Conservation (phyloP, 1,284 basidiomycete genomes). For the Pholiota adiposa region DNA sequence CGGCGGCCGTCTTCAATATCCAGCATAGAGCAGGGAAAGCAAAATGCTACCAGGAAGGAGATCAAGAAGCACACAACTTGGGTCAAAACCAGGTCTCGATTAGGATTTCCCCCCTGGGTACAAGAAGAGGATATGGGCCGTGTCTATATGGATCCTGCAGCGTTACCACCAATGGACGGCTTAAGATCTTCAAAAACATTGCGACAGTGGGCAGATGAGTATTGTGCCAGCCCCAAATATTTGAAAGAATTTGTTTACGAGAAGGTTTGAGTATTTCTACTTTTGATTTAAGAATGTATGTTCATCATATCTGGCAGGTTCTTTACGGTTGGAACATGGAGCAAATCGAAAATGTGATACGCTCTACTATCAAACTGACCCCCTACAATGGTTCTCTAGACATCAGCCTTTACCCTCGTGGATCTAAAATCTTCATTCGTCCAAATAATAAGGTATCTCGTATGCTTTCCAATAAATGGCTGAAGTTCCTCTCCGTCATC, state of each 20-base stretch:
- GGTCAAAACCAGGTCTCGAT: constrained; percentile 35
- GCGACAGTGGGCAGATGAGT: constrained; percentile 75
- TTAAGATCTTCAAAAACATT: constrained; percentile 60
- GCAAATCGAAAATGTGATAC: constrained; percentile 56
- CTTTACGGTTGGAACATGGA: constrained; percentile 67
- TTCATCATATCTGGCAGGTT: constrained; percentile 37
- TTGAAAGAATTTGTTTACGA: constrained; percentile 72
- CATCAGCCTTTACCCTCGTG: constrained; percentile 50
- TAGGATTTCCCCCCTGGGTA: constrained; percentile 52
- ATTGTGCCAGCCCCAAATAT: constrained; percentile 62
- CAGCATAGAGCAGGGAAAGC: constrained; percentile 12
- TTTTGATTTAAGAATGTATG: neutral
- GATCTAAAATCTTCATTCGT: constrained; percentile 57
- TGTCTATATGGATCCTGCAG: constrained; percentile 13
- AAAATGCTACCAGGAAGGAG: constrained; percentile 30
- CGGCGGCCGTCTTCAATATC: constrained; percentile 6
- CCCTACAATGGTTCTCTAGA: constrained; percentile 56
- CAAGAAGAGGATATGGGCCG: constrained; percentile 21
- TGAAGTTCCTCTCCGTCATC: constrained; percentile 47
- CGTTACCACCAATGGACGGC: constrained; percentile 22
- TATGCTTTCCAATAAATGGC: constrained; percentile 64
- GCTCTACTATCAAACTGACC: constrained; percentile 51
- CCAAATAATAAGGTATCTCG: constrained; percentile 64
- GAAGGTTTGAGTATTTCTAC: constrained; percentile 43
- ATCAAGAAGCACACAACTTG: constrained; percentile 36